A percentile compares a stretch with the other conserved stretches of the same genome.
phyloP scores from a whole-genome alignment of 257 asterid species.

The Gentiana macrophylla region DNA sequence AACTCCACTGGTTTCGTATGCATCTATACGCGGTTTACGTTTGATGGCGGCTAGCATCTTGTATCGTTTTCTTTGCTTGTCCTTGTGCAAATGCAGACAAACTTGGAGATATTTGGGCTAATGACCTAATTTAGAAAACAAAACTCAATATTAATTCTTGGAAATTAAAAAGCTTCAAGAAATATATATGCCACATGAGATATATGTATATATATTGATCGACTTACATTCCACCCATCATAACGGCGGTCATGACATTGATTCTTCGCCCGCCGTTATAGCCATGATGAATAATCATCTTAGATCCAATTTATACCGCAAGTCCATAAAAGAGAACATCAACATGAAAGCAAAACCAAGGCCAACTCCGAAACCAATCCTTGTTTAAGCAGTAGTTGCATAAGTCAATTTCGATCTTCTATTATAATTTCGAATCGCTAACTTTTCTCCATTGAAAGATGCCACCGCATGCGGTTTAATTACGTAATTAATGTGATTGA shows the following conservation, averaged over 20 bases:
- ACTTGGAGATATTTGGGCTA: constrained; percentile 12
- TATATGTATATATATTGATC: background rate
- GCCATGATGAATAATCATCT: constrained; percentile 34
- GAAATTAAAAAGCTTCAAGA: background rate
- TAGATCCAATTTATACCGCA: constrained; percentile 61
- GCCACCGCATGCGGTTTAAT: constrained; percentile 29
- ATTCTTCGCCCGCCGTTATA: constrained; percentile 47
- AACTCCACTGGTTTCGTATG: constrained; percentile 7
- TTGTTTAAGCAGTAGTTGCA: constrained; percentile 38
- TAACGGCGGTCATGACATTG: constrained; percentile 38
- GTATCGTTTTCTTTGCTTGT: constrained; percentile 10
- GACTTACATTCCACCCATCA: constrained; percentile 31
- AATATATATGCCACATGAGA: background rate
- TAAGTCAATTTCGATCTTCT: constrained; percentile 34
- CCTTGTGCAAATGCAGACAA: constrained; percentile 14
- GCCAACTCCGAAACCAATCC: constrained; percentile 59
- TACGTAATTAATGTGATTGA: background rate
- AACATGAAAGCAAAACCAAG: constrained; percentile 32
- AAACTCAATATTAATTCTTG: background rate
- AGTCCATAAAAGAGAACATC: constrained; percentile 40
- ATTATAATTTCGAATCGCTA: constrained; percentile 32
- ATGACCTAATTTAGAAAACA: constrained; percentile 11
- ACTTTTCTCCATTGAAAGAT: constrained; percentile 54
- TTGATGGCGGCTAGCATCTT: constrained; percentile 14
- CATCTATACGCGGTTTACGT: constrained; percentile 14